Evolutionary conservation across 345 rosid species (phyloP).

Genomic region (Hibiscus tridactylites): DNA sequence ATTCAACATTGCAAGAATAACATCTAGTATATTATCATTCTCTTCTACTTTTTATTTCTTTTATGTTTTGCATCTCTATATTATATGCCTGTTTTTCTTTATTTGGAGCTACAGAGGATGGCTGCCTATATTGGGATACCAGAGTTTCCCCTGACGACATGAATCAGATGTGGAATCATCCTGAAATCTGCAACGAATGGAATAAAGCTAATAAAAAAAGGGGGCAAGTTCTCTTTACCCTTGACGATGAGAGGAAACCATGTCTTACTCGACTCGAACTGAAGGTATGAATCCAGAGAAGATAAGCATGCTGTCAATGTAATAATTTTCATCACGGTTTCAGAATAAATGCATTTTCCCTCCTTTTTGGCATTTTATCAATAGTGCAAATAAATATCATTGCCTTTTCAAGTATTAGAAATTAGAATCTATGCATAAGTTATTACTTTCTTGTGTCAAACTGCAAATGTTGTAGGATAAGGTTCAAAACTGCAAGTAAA

Average conservation of each 20-base stretch:
- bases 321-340: background rate
- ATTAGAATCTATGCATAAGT: background rate
- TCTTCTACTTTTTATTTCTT: too few relatives aligned
- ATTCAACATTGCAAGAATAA: background rate
- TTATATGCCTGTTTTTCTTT: slow-evolving; percentile 12
- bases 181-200: slow-evolving; percentile 73
- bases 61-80: background rate
- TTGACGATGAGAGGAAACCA: slow-evolving; percentile 45
- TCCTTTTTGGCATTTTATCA: background rate
- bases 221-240: slow-evolving; percentile 77
- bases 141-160: slow-evolving; percentile 76
- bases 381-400: background rate
- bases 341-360: background rate
- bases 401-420: background rate
- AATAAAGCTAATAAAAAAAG: slow-evolving; percentile 53
- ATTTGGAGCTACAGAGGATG: slow-evolving; percentile 29
- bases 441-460: background rate
- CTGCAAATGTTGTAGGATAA: background rate
- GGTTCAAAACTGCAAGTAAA: background rate
- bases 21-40: too few relatives aligned
- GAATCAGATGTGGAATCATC: slow-evolving; percentile 74
- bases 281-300: slow-evolving; percentile 42
- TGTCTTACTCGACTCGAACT: slow-evolving; percentile 71
- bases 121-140: slow-evolving; percentile 50
- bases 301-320: background rate